Percentiles rank a stretch among this genome's conserved stretches.
These are phyloP conservation scores for Prototheca wickerhamii DNA, from an alignment of 163 green algal species.

Conservation along the genomic window DNA sequence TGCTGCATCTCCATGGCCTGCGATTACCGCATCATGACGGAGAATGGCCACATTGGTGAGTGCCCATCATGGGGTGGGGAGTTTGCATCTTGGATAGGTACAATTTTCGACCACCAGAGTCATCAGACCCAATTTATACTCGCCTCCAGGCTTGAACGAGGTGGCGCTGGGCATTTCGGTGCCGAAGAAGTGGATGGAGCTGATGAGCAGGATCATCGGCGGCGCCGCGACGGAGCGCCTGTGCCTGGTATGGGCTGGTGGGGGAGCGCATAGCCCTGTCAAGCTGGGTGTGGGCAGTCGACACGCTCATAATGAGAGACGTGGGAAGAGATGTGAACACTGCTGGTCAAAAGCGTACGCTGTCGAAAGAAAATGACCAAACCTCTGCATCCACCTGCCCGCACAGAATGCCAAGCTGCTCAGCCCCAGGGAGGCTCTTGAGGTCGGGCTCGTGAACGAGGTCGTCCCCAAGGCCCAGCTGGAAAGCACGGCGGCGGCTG, in stretches of 20 bases:
- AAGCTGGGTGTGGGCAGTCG: slow-evolving; percentile 18
- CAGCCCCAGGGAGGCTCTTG: slow-evolving; percentile 23
- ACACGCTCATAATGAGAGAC: no score
- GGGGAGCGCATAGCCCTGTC: not conserved
- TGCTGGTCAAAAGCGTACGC: no score
- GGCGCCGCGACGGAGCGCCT: slow-evolving; percentile 1
- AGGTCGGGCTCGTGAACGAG: slow-evolving; percentile 42
- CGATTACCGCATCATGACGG: slow-evolving; percentile 55
- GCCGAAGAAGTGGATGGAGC: slow-evolving; percentile 43
- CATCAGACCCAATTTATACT: not conserved
- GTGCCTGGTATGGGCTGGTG: slow-evolving; percentile 13
- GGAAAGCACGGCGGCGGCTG: slow-evolving; percentile 28
- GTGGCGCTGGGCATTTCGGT: slow-evolving; percentile 57
- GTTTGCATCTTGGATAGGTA: not conserved
- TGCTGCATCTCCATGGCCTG: slow-evolving; percentile 57
- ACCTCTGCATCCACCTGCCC: no score
- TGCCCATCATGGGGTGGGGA: not conserved
- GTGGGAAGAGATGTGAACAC: no score
- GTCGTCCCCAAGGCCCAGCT: slow-evolving; percentile 35
- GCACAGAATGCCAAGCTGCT: slow-evolving; percentile 19
- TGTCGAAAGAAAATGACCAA: no score
- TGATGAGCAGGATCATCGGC: slow-evolving; percentile 34
- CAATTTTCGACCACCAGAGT: not conserved
- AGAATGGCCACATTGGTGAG: slow-evolving; percentile 41
- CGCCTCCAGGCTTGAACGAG: slow-evolving; percentile 50